These are phyloP conservation scores for Trametes coccinea DNA, from an alignment of 768 basidiomycete genomes.

Conservation along the genomic window DNA sequence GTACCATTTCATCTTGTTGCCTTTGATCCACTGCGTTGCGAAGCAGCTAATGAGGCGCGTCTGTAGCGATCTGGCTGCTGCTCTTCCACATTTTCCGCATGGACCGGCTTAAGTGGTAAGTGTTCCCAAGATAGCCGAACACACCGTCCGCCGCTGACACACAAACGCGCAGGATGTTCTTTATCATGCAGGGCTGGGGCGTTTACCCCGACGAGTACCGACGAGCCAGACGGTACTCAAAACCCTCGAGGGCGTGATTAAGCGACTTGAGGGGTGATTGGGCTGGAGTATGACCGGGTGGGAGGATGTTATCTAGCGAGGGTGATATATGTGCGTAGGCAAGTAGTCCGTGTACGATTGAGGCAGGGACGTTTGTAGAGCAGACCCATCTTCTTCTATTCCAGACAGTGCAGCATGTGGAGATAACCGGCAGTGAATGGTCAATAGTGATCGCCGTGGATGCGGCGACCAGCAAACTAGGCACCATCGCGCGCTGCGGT, in stretches of 20 bases:
- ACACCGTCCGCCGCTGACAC: background rate
- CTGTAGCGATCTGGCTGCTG: constrained; percentile 42
- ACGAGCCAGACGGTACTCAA: background rate
- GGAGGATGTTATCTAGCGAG: too few relatives aligned
- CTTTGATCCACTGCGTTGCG: too few relatives aligned
- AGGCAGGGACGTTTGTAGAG: too few relatives aligned
- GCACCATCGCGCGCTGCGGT: too few relatives aligned
- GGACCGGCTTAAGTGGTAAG: constrained; percentile 45
- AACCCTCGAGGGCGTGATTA: background rate
- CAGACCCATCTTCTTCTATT: too few relatives aligned
- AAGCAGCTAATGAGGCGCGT: background rate
- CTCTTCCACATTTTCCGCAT: constrained; percentile 48
- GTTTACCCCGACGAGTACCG: constrained; percentile 30
- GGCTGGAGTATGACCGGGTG: background rate
- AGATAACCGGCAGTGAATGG: too few relatives aligned
- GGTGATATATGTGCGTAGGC: too few relatives aligned
- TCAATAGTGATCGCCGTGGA: too few relatives aligned
- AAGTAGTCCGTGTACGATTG: too few relatives aligned
- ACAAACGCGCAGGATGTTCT: constrained; percentile 38
- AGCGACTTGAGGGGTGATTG: background rate
- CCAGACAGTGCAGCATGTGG: too few relatives aligned
- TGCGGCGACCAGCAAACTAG: too few relatives aligned
- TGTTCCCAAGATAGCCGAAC: background rate
- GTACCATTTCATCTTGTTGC: too few relatives aligned
- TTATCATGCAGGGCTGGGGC: constrained; percentile 53